Evolutionary conservation across 2,329 filamentous ascomycete species (phyloP), one percentile per base, ranked within the genome.

Genomic region (Microsporum audouinii): DNA sequence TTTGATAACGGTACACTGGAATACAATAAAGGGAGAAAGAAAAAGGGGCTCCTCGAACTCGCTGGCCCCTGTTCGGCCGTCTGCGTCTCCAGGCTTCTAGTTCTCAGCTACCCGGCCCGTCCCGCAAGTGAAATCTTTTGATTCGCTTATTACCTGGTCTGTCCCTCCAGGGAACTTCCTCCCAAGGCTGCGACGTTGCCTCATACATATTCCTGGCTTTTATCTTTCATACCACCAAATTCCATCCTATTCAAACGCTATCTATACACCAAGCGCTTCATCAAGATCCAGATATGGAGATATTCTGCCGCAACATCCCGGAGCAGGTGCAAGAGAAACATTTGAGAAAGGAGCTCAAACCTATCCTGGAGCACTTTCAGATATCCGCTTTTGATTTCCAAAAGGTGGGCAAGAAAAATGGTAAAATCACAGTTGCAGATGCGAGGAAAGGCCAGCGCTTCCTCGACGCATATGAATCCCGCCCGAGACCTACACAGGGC

Each of bases 231-330:
- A 33, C 17, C n/a, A 47, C 45, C 27, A 23, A 51, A 29, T 5
- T 12, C 45, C 27, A n/a, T 31, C 10, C 31, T 31, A 10, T 51
- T 51, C 8, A 33, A 29, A 23, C 23, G 27, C 45, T 23, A 23
- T 6, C 27, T 14, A 2, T 12, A 3, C 23, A 33, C 10, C 10
- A 14, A 1, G 23, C 23, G 45, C 45, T 51, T 14, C 23, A 51
- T 51, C 45, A 29, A 29, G 10, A 10, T 7, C 36, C 29, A 57
- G 27, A 53, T 17, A 70, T 70, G 66, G 67, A 70, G 36, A 66
- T 70, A n/a, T 68, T 68, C 36, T 68, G 67, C 57, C 64, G 66
- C 53, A 68, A 68, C 36, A 57, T 70, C 29, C 67, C 67, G 3
- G 62, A 63, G n/a, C 64, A 66, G 29, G 58, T 68, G 12, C 62